These are phyloP conservation scores for Apiospora koreana DNA, from an alignment of 2,329 filamentous ascomycete genomes.

Conservation along the genomic window DNA sequence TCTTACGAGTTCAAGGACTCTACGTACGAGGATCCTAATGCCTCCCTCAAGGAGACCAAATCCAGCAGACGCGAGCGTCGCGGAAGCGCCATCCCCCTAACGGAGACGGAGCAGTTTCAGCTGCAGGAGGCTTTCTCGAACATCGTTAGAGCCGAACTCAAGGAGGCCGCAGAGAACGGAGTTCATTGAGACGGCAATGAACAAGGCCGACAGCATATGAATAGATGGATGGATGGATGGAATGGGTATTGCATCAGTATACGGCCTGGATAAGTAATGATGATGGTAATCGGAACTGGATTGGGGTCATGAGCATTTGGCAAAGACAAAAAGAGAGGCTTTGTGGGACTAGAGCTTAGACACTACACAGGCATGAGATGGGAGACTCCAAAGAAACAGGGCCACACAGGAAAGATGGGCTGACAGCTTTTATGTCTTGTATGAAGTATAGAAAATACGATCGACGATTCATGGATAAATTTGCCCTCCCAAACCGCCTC, in stretches of 20 bases:
- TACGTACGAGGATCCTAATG: constrained; percentile 49
- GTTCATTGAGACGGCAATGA: background rate
- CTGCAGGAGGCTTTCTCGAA: constrained; percentile 40
- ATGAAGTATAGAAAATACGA: constrained; percentile 7
- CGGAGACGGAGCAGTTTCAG: constrained; percentile 47
- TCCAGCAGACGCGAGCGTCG: constrained; percentile 48
- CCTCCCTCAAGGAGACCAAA: constrained; percentile 48
- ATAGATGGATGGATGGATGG: too few species aligned
- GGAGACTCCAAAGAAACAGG: background rate
- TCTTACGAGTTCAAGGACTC: constrained; percentile 64
- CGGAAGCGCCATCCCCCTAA: constrained; percentile 42
- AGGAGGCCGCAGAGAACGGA: background rate
- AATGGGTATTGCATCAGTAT: background rate
- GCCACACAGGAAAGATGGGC: background rate
- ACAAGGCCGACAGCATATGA: background rate
- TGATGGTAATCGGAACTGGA: background rate
- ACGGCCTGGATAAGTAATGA: background rate
- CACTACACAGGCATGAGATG: background rate
- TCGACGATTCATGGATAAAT: background rate
- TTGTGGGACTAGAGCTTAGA: background rate
- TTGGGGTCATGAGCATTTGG: background rate
- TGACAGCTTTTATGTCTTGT: background rate
- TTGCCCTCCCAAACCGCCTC: too few species aligned
- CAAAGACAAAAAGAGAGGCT: background rate
- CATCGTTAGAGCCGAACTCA: constrained; percentile 1